Percentiles rank a stretch among this genome's conserved stretches.
Conservation (phyloP, 208 protist species). For the Zelonia costaricensis region DNA sequence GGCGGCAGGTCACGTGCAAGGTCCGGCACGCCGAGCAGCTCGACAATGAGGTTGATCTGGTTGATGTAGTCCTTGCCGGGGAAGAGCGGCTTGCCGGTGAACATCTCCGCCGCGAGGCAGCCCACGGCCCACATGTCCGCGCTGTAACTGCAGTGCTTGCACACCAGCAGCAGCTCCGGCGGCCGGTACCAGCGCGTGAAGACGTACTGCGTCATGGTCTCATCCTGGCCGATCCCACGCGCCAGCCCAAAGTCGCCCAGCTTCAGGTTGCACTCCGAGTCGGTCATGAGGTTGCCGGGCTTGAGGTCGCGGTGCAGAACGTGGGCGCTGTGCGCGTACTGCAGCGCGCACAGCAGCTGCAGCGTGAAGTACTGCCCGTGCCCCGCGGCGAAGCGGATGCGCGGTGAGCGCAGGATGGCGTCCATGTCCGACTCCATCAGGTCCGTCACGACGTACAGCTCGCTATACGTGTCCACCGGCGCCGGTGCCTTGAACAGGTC, state of each 20-base stretch:
- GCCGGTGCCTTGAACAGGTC: slow-evolving; percentile 61
- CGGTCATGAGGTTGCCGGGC: slow-evolving; percentile 93
- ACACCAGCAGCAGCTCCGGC: slow-evolving; percentile 97
- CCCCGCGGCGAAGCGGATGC: slow-evolving; percentile 41
- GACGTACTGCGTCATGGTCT: slow-evolving; percentile 95
- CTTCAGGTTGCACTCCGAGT: slow-evolving; percentile 92
- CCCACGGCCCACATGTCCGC: slow-evolving; percentile 98
- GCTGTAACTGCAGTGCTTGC: slow-evolving; percentile 80
- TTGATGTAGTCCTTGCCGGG: slow-evolving; percentile 86
- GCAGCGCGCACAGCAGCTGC: slow-evolving; percentile 94
- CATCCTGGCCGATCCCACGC: slow-evolving; percentile 47
- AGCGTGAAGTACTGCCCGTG: slow-evolving; percentile 96
- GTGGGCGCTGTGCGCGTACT: slow-evolving; percentile 95
- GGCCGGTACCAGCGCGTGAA: slow-evolving; percentile 98
- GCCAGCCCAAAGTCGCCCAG: slow-evolving; percentile 95
- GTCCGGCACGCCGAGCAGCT: slow-evolving; percentile 68
- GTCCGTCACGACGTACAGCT: slow-evolving; percentile 90
- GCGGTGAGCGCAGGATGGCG: slow-evolving; percentile 63
- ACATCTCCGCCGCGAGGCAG: slow-evolving; percentile 95
- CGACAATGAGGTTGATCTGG: slow-evolving; percentile 84
- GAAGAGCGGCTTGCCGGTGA: slow-evolving; percentile 89
- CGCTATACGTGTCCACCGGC: slow-evolving; percentile 46
- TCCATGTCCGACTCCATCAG: slow-evolving; percentile 94
- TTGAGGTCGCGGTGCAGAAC: slow-evolving; percentile 97
- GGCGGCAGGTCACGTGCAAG: slow-evolving; percentile 75